These are phyloP conservation scores for Lactifluus volemus DNA, from an alignment of 768 basidiomycete genomes.

Conservation along the genomic window DNA sequence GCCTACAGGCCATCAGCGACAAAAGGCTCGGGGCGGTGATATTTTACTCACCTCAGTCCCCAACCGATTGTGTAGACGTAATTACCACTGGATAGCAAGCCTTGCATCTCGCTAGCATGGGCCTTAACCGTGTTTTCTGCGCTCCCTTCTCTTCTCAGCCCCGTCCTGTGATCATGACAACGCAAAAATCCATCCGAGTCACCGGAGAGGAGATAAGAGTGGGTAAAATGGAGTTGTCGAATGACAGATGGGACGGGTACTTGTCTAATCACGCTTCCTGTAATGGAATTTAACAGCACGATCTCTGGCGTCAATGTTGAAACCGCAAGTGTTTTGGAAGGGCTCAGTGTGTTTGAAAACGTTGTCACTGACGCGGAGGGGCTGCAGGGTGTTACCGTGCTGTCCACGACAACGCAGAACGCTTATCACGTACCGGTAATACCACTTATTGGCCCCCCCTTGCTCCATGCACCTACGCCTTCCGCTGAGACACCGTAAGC, in stretches of 20 bases:
- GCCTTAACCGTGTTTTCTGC: conserved; percentile 58
- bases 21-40: background rate
- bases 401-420: conserved; percentile 32
- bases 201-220: conserved; percentile 57
- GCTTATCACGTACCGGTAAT: conserved; percentile 48
- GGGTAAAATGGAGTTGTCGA: conserved; percentile 58
- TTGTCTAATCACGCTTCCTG: conserved; percentile 55
- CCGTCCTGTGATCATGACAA: conserved; percentile 62
- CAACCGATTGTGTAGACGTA: conserved; percentile 82
- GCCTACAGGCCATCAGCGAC: conserved; percentile 37
- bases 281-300: conserved; percentile 62
- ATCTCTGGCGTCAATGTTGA: conserved; percentile 55
- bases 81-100: conserved; percentile 71
- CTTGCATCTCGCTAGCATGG: conserved; percentile 75
- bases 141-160: conserved; percentile 37
- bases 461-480: conserved; percentile 72
- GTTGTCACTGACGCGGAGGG: conserved; percentile 30
- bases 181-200: conserved; percentile 68
- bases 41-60: conserved; percentile 56
- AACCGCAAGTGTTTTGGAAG: conserved; percentile 49
- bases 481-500: conserved; percentile 51
- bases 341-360: conserved; percentile 39
- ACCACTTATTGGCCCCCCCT: conserved; percentile 83
- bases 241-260: conserved; percentile 46
- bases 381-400: conserved; percentile 26